Base-by-base conservation (phyloP, 2,329 filamentous ascomycete species). In the Sordariomycetes sp. region DNA sequence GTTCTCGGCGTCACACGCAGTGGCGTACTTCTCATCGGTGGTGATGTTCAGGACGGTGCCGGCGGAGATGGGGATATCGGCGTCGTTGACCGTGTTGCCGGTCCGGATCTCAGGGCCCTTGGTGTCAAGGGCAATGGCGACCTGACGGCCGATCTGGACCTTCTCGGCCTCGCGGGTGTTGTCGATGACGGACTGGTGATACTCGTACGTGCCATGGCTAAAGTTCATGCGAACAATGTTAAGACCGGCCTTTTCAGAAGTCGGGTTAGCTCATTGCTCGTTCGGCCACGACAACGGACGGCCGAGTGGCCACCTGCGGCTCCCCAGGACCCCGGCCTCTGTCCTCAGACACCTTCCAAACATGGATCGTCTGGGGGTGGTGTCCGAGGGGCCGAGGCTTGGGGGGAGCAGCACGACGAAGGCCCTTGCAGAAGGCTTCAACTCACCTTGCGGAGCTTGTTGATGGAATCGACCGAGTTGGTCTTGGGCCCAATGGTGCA, bases 141-240 rank as follows among this genome's bases (percentile, higher is more conserved):
- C 79, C 66, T 92, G 94, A 64, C 94, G 90, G 65, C 94, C 94
- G 32, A 80, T 69, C 75, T 91, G 83, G 60, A 78, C 72, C 70
- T 80, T 83, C 79, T 96, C 92, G 64, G 94, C 94, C 71, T 88
- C 82, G 70, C 91, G 90, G 66, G 93, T 84, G 78, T 99, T 87
- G 80, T 99, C 90, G 70, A 99, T 97, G 72, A 99, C 94, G 62
- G 90, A 93, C 82, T 97, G 90, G 79, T 96, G 92, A 80, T 97
- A 99, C 78, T 92, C 92, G 76, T 97, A 94, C 65, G 71, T 71
- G 61, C 73, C 73, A 63, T 75, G 91, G 89, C 73, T 96, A 74
- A 97, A 97, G 88, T 99, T 99, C 94, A 99, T 99, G 79, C 94
- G 93, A 66, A 97, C 94, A 66, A 99, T 91, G 77, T 97, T 97